Conservation (phyloP, 2,329 filamentous ascomycete genomes). For the Paracoccidioides lutzii region DNA sequence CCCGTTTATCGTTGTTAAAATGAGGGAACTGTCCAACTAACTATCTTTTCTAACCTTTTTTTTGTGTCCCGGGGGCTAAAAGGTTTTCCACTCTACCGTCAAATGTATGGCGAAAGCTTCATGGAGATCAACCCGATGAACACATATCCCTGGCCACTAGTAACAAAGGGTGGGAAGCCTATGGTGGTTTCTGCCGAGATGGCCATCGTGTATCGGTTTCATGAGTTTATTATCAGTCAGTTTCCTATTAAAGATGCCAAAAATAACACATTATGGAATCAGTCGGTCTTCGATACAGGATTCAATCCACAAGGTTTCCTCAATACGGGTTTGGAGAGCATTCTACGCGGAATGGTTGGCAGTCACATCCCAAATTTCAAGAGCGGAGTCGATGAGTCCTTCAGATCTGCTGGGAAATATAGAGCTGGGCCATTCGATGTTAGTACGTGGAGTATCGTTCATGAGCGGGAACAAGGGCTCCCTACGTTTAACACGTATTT, state of each 20-base stretch:
- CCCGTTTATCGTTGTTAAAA: too few relatives aligned
- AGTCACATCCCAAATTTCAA: not conserved
- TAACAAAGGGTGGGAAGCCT: too few relatives aligned
- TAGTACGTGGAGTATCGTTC: not conserved
- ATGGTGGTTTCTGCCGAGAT: too few relatives aligned
- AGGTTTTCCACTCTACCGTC: too few relatives aligned
- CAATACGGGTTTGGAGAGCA: not conserved
- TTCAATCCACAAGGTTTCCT: not conserved
- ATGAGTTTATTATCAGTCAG: not conserved
- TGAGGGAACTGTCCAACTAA: too few relatives aligned
- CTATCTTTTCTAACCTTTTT: too few relatives aligned
- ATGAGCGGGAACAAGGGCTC: not conserved
- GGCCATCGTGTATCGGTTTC: too few relatives aligned
- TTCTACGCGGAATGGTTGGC: not conserved
- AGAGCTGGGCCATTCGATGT: not conserved
- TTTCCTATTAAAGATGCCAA: not conserved
- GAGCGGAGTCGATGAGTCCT: not conserved
- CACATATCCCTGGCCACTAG: too few relatives aligned
- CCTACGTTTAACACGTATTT: not conserved
- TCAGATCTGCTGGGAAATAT: not conserved
- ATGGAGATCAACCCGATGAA: too few relatives aligned
- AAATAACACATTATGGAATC: too few relatives aligned
- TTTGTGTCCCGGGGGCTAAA: too few relatives aligned
- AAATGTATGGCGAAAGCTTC: too few relatives aligned
- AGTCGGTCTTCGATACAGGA: not conserved